Evolutionary conservation across 2,329 filamentous ascomycete genomes (phyloP).

Genomic region (Bipolaris sorokiniana): DNA sequence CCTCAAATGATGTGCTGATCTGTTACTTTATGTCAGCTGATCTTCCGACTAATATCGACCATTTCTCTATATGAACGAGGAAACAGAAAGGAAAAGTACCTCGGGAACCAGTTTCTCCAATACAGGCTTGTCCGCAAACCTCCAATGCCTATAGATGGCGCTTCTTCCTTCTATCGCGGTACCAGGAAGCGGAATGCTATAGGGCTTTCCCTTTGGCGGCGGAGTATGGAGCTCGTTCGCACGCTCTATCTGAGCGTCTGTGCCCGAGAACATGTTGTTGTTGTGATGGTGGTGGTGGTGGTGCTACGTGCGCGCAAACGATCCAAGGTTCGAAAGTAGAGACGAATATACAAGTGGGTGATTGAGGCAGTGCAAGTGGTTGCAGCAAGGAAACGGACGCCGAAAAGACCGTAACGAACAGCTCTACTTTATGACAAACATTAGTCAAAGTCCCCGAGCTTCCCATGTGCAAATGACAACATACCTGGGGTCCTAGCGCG

Average conservation of each 20-base stretch:
- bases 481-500: constrained; percentile 17
- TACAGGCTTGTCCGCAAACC: constrained; percentile 70
- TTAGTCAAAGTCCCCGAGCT: no score
- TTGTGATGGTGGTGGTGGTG: neutral
- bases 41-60: neutral
- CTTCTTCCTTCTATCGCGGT: constrained; percentile 75
- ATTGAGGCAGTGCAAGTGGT: neutral
- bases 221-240: constrained; percentile 61
- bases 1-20: constrained; percentile 75
- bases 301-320: neutral
- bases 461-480: constrained; percentile 4
- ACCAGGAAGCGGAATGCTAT: constrained; percentile 77
- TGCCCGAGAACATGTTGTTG: constrained; percentile 38
- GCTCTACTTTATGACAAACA: no score
- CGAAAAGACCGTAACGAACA: no score
- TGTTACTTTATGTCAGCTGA: constrained; percentile 24
- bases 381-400: neutral
- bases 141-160: constrained; percentile 83
- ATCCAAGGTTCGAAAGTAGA: neutral
- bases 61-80: neutral
- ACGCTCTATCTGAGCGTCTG: constrained; percentile 39
- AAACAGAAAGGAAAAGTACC: neutral
- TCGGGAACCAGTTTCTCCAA: constrained; percentile 61
- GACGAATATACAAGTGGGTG: neutral
- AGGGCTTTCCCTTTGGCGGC: constrained; percentile 77